Evolutionary conservation across 2,329 filamentous ascomycete genomes (phyloP), one percentile per base, ranked within the genome.

Genomic region (Claviceps fusiformis): DNA sequence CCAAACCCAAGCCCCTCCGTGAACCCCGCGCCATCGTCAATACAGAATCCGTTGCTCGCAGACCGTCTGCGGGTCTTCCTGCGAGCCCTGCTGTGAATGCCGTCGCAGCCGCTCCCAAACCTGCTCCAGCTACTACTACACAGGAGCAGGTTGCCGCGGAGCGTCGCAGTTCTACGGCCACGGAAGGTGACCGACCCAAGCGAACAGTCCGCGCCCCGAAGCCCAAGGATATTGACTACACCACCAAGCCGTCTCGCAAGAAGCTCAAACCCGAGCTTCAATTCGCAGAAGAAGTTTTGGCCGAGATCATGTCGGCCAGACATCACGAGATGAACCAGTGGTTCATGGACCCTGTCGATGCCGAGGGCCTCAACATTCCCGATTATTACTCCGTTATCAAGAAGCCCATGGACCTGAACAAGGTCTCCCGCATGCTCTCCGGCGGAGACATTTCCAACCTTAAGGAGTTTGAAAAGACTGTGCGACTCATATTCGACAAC

Each of bases 371-470:
- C 54, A 90, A 92, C 67, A 96, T 97, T 57, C 93, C 93, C 0
- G 85, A 86, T 29, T 98, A 98, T 67, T 89, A 93, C 68, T 89
- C 86, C 64, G 76, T 97, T 58, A 90, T 98, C 72, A 97, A 95
- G 75, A 89, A 91, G 67, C 93, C 93, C 0, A 98, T 97, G 92
- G 92, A 98, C 68, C 76, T 96, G 52, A 77, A 79, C 17, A 95
- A 89, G n/a, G 86, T 95, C 65, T 76, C 80, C 41, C 77, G 78
- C 46, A 95, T 95, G 70, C 76, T 96, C 45, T 82, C 85, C 61
- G 76, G 76, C 13, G 89, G 90, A 31, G 81, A 89, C 55, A 97
- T 97, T 65, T 79, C 82, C 60, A 89, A 79, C 55, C 78, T 88
- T 1, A 90, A 89, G 68, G 91, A 96, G 49, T 89, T 97, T 62